Evolutionary conservation across 129 eudicot genomes (phyloP), one percentile per base, ranked within the genome.

Genomic region (Solidago caesia): DNA sequence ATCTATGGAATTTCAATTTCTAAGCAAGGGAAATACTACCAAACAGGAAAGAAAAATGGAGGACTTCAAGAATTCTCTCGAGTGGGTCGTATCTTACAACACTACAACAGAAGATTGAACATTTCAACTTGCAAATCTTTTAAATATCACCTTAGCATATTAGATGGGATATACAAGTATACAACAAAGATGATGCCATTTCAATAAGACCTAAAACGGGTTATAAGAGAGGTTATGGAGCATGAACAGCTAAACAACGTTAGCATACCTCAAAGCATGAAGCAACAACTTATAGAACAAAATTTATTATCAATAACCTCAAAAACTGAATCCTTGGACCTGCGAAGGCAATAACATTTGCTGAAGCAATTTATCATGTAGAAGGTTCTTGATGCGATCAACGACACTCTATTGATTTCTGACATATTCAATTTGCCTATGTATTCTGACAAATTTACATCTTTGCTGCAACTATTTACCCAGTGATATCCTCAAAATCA

Each of bases 401-500:
- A 11, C 75, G 58, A 47, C 52, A 48, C 62, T 33, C 39, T 14
- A 67, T 44, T 61, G 44, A 69, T 68, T 72, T 48, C 70, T 55
- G 59, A 45, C 29, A 65, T 44, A 68, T 63, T 79, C 63, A 57
- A 61, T 25, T 11, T 56, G 58, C 77, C 60, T 48, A 55, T 3
- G 7, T 70, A 59, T 48, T 26, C 43, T 1, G 14, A 70, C 44
- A 43, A 64, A 49, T 46, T 56, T 33, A 13, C 4, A 33, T 55
- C 68, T 58, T 67, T 14, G 49, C 62, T 64, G 74, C 68, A 46
- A 55, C 73, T 75, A 71, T 76, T 76, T 70, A 81, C 64, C 26
- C 81, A 9, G 44, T 65, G 29, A 81, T 67, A 64, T 76, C 88
- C 72, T 87, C 87, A 63, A 89, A 85, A 64, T 94, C 91, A 64